Percentiles rank a stretch among this genome's conserved stretches.
Conservation (phyloP, 305 asterid species). For the Andrographis paniculata region DNA sequence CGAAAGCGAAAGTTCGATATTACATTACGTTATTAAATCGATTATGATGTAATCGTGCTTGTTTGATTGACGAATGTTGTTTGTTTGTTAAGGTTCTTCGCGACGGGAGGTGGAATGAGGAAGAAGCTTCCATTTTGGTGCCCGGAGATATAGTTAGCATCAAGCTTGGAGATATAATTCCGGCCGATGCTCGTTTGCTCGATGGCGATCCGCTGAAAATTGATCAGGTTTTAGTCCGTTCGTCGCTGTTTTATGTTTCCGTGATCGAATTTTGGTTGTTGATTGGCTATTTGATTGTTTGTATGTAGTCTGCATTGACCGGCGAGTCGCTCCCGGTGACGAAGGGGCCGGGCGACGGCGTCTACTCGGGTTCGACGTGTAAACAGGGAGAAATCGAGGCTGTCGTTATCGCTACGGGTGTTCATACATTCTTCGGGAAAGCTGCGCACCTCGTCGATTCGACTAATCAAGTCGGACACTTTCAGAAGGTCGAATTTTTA, state of each 20-base stretch:
- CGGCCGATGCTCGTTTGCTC: conserved; percentile 95
- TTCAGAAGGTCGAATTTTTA: too few species aligned
- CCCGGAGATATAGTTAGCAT: conserved; percentile 92
- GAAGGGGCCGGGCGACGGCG: conserved; percentile 98
- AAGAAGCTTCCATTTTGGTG: conserved; percentile 77
- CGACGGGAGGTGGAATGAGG: conserved; percentile 94
- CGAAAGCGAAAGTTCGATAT: conserved; percentile 75
- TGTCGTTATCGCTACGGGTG: conserved; percentile 94
- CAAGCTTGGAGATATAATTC: conserved; percentile 90
- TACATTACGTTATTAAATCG: background rate
- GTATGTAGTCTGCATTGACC: conserved; percentile 89
- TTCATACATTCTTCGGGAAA: conserved; percentile 98
- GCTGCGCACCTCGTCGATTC: conserved; percentile 98
- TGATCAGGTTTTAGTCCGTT: conserved; percentile 56
- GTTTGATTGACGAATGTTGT: conserved; percentile 15
- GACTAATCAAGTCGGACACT: conserved; percentile 97
- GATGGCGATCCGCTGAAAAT: conserved; percentile 96
- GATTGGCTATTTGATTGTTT: background rate
- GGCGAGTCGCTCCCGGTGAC: conserved; percentile 99
- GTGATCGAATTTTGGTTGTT: background rate
- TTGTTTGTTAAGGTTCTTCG: conserved; percentile 57
- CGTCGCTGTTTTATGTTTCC: background rate
- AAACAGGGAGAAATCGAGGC: conserved; percentile 99
- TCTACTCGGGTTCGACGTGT: conserved; percentile 98
- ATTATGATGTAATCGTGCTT: conserved; percentile 8